phyloP scores from a whole-genome alignment of 441 rosid genomes.

The Jatropha podagrica region DNA sequence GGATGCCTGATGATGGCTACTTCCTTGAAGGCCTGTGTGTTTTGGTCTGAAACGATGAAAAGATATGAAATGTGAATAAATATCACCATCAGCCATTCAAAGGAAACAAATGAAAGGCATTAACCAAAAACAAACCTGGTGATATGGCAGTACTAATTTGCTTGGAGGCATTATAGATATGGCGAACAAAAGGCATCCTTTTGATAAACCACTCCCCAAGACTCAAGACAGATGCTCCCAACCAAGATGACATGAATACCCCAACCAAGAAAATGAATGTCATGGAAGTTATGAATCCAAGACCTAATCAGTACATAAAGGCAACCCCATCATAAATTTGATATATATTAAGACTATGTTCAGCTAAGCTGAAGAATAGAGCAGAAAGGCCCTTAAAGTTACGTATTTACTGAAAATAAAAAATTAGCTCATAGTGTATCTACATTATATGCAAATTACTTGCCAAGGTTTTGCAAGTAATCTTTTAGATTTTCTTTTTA shows the following conservation, averaged over 20 bases:
- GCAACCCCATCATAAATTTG: slow-evolving; percentile 24
- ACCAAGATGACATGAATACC: slow-evolving; percentile 98
- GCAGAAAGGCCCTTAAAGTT: background rate
- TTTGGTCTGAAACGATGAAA: slow-evolving; percentile 64
- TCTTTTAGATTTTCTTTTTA: slow-evolving; percentile 4
- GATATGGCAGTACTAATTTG: slow-evolving; percentile 98
- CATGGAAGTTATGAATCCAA: slow-evolving; percentile 91
- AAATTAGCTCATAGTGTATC: background rate
- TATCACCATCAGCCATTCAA: background rate
- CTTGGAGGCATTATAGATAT: slow-evolving; percentile 95
- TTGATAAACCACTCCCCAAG: slow-evolving; percentile 98
- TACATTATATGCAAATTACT: background rate
- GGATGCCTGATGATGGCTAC: slow-evolving; percentile 98
- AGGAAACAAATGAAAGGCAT: slow-evolving; percentile 6
- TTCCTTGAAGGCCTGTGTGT: slow-evolving; percentile 93
- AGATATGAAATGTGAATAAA: slow-evolving; percentile 6
- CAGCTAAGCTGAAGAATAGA: background rate
- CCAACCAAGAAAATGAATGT: slow-evolving; percentile 94
- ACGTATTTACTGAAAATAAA: background rate
- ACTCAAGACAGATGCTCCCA: slow-evolving; percentile 93
- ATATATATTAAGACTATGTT: background rate
- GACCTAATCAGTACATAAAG: slow-evolving; percentile 49
- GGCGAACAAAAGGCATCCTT: slow-evolving; percentile 96
- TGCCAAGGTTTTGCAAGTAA: background rate
- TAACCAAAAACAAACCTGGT: slow-evolving; percentile 52